These are phyloP conservation scores for Tetrapisispora pingtungensis DNA, from an alignment of 805 yeast genomes.

Conservation along the genomic window DNA sequence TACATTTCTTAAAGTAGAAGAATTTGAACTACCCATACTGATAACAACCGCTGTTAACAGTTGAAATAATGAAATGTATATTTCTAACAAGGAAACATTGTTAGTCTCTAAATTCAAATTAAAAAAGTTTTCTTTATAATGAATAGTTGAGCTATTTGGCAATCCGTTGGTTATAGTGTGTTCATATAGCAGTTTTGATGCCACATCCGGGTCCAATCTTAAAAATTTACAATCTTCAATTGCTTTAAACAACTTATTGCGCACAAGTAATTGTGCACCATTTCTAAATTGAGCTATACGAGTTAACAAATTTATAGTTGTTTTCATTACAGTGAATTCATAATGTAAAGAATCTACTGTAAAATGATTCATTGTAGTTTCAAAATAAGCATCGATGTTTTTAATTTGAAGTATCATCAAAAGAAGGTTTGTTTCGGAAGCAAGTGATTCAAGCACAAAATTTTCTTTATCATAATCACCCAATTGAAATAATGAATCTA, in stretches of 20 bases:
- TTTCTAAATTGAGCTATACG: conserved; percentile 64
- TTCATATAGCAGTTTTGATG: conserved; percentile 43
- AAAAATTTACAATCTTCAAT: conserved; percentile 49
- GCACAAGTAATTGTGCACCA: conserved; percentile 72
- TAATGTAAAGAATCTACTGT: conserved; percentile 49
- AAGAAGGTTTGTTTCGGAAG: conserved; percentile 55
- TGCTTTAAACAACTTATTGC: conserved; percentile 59
- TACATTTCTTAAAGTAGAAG: conserved; percentile 44
- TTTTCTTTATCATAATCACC: conserved; percentile 42
- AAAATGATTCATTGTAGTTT: conserved; percentile 28
- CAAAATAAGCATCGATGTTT: conserved; percentile 57
- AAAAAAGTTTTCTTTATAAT: conserved; percentile 46
- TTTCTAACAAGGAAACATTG: conserved; percentile 50
- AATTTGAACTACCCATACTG: conserved; percentile 70
- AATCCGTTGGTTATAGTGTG: conserved; percentile 26
- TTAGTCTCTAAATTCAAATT: conserved; percentile 20
- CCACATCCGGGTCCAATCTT: conserved; percentile 69
- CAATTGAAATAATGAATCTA: conserved; percentile 56
- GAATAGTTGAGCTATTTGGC: conserved; percentile 33
- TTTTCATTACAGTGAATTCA: conserved; percentile 68
- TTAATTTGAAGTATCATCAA: conserved; percentile 58
- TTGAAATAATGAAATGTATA: conserved; percentile 66
- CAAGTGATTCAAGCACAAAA: conserved; percentile 50
- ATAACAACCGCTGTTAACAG: conserved; percentile 55
- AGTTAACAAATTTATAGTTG: conserved; percentile 56